Percentiles rank a stretch among this genome's conserved stretches.
Evolutionary conservation across 768 basidiomycete species (phyloP).

Genomic region (Podaxis sp.): DNA sequence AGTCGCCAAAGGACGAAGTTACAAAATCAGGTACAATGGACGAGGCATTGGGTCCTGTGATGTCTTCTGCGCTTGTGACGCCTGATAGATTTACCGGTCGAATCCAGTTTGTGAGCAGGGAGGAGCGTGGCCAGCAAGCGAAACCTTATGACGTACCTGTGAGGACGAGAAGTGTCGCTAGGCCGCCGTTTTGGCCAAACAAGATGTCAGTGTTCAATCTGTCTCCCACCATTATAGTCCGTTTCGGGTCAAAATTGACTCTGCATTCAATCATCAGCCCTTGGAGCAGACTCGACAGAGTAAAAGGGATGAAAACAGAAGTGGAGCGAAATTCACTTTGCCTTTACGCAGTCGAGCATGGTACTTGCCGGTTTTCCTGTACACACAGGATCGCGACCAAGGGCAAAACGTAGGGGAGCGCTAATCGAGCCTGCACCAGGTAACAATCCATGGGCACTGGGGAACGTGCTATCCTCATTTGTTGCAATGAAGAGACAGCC

Average conservation of each 20-base stretch:
- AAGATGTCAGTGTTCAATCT: slow-evolving; percentile 93
- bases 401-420: slow-evolving; percentile 73
- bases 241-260: slow-evolving; percentile 78
- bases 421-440: slow-evolving; percentile 86
- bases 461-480: slow-evolving; percentile 92
- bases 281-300: slow-evolving; percentile 9
- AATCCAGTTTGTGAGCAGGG: not conserved
- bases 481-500: slow-evolving; percentile 85
- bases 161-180: slow-evolving; percentile 85
- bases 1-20: slow-evolving; percentile 76
- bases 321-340: slow-evolving; percentile 34
- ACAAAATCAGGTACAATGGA: slow-evolving; percentile 78
- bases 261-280: slow-evolving; percentile 32
- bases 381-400: slow-evolving; percentile 65
- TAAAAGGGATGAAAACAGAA: not conserved
- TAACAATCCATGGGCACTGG: slow-evolving; percentile 62
- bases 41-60: slow-evolving; percentile 68
- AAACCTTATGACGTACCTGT: slow-evolving; percentile 53
- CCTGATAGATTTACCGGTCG: slow-evolving; percentile 37
- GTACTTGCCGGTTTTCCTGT: slow-evolving; percentile 89
- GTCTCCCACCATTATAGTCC: slow-evolving; percentile 95
- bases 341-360: slow-evolving; percentile 91
- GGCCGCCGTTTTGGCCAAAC: slow-evolving; percentile 84
- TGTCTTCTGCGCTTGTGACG: slow-evolving; percentile 69
- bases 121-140: not conserved